A percentile compares a stretch with the other conserved stretches of the same genome.
These are phyloP conservation scores for Haemoproteus tartakovskyi DNA, from an alignment of 169 alveolate species.

Conservation along the genomic window DNA sequence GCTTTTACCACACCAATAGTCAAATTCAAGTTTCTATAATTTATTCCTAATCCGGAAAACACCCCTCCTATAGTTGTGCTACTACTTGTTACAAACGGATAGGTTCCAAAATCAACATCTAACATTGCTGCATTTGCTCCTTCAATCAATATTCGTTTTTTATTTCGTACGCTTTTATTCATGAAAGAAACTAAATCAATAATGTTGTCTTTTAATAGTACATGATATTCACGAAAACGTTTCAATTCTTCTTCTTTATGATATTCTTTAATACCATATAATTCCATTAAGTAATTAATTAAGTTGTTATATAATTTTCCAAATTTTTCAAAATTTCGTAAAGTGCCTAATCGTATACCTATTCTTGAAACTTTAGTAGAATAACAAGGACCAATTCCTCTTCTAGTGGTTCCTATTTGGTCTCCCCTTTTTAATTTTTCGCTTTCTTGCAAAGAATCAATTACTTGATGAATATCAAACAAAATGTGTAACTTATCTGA, in stretches of 20 bases:
- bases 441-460: constrained; percentile 76
- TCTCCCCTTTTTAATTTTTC: constrained; percentile 66
- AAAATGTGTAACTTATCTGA: constrained; percentile 91
- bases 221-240: constrained; percentile 73
- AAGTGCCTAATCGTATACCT: constrained; percentile 87
- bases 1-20: constrained; percentile 89
- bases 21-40: constrained; percentile 64
- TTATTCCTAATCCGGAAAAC: constrained; percentile 73
- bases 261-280: constrained; percentile 72
- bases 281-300: constrained; percentile 66
- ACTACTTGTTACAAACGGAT: constrained; percentile 79
- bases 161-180: constrained; percentile 72
- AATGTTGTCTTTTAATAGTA: constrained; percentile 79
- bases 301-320: constrained; percentile 69
- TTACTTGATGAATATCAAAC: constrained; percentile 79
- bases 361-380: constrained; percentile 87
- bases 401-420: constrained; percentile 91
- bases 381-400: constrained; percentile 95
- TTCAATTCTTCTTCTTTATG: constrained; percentile 78
- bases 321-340: constrained; percentile 78
- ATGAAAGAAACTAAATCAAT: constrained; percentile 76
- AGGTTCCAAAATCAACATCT: constrained; percentile 77
- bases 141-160: constrained; percentile 69
- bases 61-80: constrained; percentile 74
- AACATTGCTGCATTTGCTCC: constrained; percentile 81